Evolutionary conservation across 495 filamentous ascomycete genomes (phyloP).

Genomic region (Pseudevernia furfuracea): DNA sequence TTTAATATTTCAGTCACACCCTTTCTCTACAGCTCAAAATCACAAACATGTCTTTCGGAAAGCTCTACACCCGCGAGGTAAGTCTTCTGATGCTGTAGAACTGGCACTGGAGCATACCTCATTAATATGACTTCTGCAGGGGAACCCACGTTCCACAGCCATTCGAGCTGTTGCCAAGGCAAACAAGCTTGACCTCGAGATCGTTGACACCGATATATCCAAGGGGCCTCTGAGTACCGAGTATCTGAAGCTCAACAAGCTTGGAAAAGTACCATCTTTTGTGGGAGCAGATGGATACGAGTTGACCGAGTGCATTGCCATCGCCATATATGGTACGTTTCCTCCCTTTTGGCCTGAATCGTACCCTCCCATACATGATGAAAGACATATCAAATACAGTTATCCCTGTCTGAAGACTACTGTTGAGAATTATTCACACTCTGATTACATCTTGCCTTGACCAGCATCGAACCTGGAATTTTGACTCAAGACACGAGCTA

Average conservation of each 20-base stretch:
- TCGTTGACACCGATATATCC: conserved; percentile 58
- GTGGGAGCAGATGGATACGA: conserved; percentile 85
- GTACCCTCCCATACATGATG: conserved; percentile 57
- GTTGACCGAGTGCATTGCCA: conserved; percentile 84
- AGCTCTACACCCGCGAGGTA: conserved; percentile 84
- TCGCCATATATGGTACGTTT: conserved; percentile 92
- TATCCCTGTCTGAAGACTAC: conserved; percentile 97
- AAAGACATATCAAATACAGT: conserved; percentile 69
- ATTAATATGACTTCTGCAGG: conserved; percentile 40
- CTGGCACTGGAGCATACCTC: conserved; percentile 16
- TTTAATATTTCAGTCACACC: background rate
- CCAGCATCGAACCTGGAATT: conserved; percentile 28
- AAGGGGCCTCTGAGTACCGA: conserved; percentile 53
- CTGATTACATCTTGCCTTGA: conserved; percentile 45
- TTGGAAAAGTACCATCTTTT: conserved; percentile 88
- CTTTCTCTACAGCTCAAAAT: background rate
- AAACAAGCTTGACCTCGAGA: conserved; percentile 84
- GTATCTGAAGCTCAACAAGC: conserved; percentile 76
- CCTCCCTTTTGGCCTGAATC: conserved; percentile 2
- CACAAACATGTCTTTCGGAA: conserved; percentile 81
- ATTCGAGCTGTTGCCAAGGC: conserved; percentile 90
- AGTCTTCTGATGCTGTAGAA: conserved; percentile 31
- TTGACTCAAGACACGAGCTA: conserved; percentile 28
- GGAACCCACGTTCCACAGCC: conserved; percentile 80
- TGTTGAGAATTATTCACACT: conserved; percentile 69